These are phyloP conservation scores for Byssothecium circinans DNA, from an alignment of 2,329 filamentous ascomycete species.

Conservation along the genomic window DNA sequence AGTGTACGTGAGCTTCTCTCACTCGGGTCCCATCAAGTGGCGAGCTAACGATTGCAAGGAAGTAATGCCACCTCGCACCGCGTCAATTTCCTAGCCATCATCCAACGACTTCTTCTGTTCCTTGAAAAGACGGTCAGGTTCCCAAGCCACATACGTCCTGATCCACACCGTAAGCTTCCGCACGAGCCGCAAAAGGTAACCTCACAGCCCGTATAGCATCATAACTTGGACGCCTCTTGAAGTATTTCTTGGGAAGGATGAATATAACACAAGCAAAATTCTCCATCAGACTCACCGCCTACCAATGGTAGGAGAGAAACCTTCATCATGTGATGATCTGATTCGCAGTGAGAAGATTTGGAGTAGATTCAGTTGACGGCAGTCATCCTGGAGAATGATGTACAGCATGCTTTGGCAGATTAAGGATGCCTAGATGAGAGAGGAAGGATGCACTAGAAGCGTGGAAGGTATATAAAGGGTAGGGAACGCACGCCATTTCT, in stretches of 20 bases:
- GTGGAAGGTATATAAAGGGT: background rate
- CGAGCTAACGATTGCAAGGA: no score
- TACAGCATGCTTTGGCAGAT: no score
- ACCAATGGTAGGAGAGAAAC: background rate
- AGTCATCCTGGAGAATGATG: background rate
- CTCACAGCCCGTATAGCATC: background rate
- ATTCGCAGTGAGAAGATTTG: background rate
- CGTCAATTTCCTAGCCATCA: no score
- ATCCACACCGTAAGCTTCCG: background rate
- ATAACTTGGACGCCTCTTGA: background rate
- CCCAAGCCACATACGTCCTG: background rate
- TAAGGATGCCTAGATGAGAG: no score
- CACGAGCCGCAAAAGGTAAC: slow-evolving; percentile 2
- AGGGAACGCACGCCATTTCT: background rate
- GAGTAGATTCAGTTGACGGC: background rate
- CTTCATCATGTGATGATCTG: background rate
- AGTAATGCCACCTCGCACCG: no score
- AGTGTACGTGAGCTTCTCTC: background rate
- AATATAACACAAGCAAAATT: background rate
- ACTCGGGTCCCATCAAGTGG: background rate
- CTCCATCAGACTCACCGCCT: background rate
- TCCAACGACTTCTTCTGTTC: no score
- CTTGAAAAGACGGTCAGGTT: background rate
- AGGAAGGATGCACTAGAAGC: background rate
- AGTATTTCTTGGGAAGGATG: background rate